Conservation (phyloP, 331 rosid genomes). For the Pyracantha coccinea region DNA sequence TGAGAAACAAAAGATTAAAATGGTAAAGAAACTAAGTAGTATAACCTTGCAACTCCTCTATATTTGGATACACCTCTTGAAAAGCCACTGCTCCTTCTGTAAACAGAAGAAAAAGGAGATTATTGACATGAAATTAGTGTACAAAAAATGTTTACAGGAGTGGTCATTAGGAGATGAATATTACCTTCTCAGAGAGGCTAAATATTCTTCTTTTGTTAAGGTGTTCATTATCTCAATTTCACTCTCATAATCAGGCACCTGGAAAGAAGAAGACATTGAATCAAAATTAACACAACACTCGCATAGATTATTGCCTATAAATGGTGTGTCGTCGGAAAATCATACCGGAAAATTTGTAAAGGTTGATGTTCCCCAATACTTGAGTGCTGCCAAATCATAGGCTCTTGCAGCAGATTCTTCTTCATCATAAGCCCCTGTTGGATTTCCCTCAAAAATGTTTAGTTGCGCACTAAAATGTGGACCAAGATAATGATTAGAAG, state of each 20-base stretch:
- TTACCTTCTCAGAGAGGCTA: constrained; percentile 69
- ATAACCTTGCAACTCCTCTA: constrained; percentile 79
- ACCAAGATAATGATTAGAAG: neutral
- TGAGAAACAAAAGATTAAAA: neutral
- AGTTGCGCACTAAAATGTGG: constrained; percentile 5
- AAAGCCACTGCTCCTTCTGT: constrained; percentile 74
- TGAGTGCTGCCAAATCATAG: constrained; percentile 67
- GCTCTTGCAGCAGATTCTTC: constrained; percentile 84
- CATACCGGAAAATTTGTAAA: constrained; percentile 58
- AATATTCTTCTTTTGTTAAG: constrained; percentile 53
- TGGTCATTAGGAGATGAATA: neutral
- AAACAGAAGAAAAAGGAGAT: neutral
- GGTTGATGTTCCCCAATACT: constrained; percentile 73
- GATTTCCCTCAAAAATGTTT: neutral
- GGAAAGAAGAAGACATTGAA: neutral
- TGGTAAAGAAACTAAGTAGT: neutral
- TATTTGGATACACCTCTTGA: constrained; percentile 80
- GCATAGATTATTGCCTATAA: neutral
- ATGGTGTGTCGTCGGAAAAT: neutral
- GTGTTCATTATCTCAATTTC: constrained; percentile 60
- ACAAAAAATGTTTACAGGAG: neutral
- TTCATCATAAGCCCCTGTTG: constrained; percentile 64
- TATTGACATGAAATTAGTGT: neutral
- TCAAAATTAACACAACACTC: neutral
- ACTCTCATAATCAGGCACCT: constrained; percentile 52